Evolutionary conservation across 805 yeast genomes (phyloP), one percentile per base, ranked within the genome.

Genomic region (Saccharomyces mikatae): DNA sequence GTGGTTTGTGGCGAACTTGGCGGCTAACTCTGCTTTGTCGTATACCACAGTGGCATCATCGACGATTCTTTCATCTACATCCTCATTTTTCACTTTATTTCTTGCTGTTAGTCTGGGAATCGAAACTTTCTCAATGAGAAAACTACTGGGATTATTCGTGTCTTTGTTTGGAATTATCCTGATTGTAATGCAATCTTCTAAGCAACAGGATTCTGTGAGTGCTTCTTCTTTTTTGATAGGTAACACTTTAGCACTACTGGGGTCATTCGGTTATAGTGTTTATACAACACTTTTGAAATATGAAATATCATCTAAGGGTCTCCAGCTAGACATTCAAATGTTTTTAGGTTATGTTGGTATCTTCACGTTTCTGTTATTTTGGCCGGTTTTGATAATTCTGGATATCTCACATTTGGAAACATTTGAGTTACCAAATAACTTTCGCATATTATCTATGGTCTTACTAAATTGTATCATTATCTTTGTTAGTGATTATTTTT

Each of bases 341-440:
- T 91, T 91, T 63, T 89, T 91, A 65, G 98, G 97, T 1, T 89
- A 87, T 69, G 97, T 92, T 21, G 98, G 98, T 1, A 71, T 91
- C 3, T 86, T 84, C 73, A 87, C 89, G 61, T 64, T 85, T 5
- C 60, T 87, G 1, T 66, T 81, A 4, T 65, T 89, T 41, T 89
- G 96, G 96, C 96, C 97, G 2, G 68, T 87, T 4, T 62, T 91
- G 1, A 51, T 88, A 0, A 54, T 87, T 0, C 76, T 90, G 52
- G 80, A 90, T 69, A 74, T 68, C 53, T 57, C 76, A 0, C 84
- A 83, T 0, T 65, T 80, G 36, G 97, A 91, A 69, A 69, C 65
- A 10, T 83, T 92, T 56, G 88, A 80, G 61, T 64, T 85, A 36
- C 97, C 97, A 1, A 72, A 9, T 30, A 11, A 36, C 9, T 13